A percentile compares a stretch with the other conserved stretches of the same genome.
phyloP scores from a whole-genome alignment of 2,329 filamentous ascomycete genomes.

The Pseudocercospora vitis region DNA sequence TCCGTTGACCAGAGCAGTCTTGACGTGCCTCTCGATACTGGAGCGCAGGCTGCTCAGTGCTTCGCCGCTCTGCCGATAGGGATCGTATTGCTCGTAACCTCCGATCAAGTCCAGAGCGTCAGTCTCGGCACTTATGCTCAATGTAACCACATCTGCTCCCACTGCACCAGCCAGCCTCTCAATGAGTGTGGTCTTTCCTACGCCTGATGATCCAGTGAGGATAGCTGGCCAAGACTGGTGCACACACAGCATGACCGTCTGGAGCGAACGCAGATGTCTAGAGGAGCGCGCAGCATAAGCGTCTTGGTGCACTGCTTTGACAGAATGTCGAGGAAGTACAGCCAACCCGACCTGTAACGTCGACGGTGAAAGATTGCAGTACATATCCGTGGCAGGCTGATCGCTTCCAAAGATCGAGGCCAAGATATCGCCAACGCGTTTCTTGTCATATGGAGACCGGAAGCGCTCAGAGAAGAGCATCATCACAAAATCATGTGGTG shows the following conservation, averaged over 20 bases:
- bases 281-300: background rate
- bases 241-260: conserved; percentile 84
- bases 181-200: conserved; percentile 80
- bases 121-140: conserved; percentile 90
- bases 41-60: conserved; percentile 24
- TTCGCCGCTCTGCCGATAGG: conserved; percentile 53
- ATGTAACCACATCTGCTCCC: conserved; percentile 74
- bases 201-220: conserved; percentile 78
- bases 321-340: conserved; percentile 60
- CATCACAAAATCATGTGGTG: conserved; percentile 72
- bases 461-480: conserved; percentile 87
- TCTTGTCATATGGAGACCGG: conserved; percentile 67
- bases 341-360: conserved; percentile 80
- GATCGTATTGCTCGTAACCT: conserved; percentile 92
- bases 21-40: conserved; percentile 16
- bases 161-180: conserved; percentile 75
- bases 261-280: conserved; percentile 68
- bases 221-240: conserved; percentile 87
- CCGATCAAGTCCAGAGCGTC: conserved; percentile 97
- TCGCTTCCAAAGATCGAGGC: conserved; percentile 59
- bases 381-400: conserved; percentile 54
- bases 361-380: conserved; percentile 66
- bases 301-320: conserved; percentile 11
- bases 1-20: conserved; percentile 19
- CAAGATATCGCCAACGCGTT: conserved; percentile 66